A percentile compares a stretch with the other conserved stretches of the same genome.
phyloP scores from a whole-genome alignment of 2,329 filamentous ascomycete genomes.

The Aureobasidium sp. region DNA sequence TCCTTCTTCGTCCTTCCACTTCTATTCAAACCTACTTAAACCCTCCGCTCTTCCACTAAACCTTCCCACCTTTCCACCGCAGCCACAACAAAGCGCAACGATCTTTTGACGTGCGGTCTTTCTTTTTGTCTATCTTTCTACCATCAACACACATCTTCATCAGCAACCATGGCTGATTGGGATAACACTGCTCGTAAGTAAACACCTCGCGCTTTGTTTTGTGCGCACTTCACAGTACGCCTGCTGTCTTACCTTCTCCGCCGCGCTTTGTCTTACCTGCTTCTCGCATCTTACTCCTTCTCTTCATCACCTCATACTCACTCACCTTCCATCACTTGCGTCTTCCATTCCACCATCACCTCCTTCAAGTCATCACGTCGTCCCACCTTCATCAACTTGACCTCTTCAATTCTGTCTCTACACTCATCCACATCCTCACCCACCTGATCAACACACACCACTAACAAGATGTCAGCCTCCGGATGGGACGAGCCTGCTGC shows the following conservation, averaged over 20 bases:
- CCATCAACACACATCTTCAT: not conserved
- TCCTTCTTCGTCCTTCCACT: too few species aligned
- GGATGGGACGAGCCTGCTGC: not conserved
- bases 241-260: not conserved
- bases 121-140: not conserved
- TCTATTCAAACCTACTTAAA: not conserved
- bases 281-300: not conserved
- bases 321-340: not conserved
- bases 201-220: not conserved
- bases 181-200: not conserved
- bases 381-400: not conserved
- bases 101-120: not conserved
- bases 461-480: conserved; percentile 8
- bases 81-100: not conserved
- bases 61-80: not conserved
- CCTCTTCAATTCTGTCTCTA: not conserved
- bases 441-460: not conserved
- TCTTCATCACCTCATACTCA: not conserved
- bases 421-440: not conserved
- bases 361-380: not conserved
- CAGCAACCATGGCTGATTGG: not conserved
- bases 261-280: too few species aligned
- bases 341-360: not conserved
- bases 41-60: not conserved
- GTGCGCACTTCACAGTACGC: not conserved